These are phyloP conservation scores for Saxophila tyrrhenica DNA, from an alignment of 495 filamentous ascomycete species.

Conservation along the genomic window DNA sequence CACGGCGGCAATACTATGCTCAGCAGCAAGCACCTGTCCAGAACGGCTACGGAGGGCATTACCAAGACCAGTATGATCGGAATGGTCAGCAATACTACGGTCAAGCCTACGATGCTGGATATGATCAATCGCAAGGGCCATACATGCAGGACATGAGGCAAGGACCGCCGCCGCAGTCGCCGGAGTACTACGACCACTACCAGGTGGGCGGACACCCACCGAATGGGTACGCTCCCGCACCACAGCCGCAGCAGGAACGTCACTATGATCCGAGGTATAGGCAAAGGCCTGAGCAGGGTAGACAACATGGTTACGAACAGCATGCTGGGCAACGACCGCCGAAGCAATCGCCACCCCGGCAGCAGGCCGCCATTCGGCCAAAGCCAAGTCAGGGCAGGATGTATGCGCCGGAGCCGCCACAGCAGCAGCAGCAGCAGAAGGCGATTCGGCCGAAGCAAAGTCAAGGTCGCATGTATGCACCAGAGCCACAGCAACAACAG, in stretches of 20 bases:
- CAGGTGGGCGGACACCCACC: background rate
- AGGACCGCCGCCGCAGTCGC: background rate
- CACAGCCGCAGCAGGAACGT: slow-evolving; percentile 3
- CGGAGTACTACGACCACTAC: slow-evolving; percentile 5
- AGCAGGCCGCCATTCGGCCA: background rate
- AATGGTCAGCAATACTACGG: slow-evolving; percentile 3
- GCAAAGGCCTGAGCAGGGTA: slow-evolving; percentile 6
- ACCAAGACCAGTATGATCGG: slow-evolving; percentile 2
- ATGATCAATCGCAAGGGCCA: background rate
- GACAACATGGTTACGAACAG: slow-evolving; percentile 1
- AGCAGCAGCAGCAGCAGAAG: background rate
- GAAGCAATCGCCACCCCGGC: background rate
- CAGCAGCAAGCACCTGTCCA: slow-evolving; percentile 6
- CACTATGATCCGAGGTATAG: slow-evolving; percentile 15
- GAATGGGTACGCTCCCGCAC: background rate
- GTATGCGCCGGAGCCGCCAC: background rate
- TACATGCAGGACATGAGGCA: background rate
- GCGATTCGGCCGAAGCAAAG: background rate
- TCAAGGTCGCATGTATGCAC: background rate
- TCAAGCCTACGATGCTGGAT: background rate
- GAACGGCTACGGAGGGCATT: background rate
- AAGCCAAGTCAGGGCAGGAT: background rate
- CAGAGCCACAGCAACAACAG: background rate
- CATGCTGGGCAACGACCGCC: slow-evolving; percentile 2
- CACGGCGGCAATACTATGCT: slow-evolving; percentile 13